Evolutionary conservation across 2,329 filamentous ascomycete genomes (phyloP), one percentile per base, ranked within the genome.

Genomic region (Geosmithia morbida): DNA sequence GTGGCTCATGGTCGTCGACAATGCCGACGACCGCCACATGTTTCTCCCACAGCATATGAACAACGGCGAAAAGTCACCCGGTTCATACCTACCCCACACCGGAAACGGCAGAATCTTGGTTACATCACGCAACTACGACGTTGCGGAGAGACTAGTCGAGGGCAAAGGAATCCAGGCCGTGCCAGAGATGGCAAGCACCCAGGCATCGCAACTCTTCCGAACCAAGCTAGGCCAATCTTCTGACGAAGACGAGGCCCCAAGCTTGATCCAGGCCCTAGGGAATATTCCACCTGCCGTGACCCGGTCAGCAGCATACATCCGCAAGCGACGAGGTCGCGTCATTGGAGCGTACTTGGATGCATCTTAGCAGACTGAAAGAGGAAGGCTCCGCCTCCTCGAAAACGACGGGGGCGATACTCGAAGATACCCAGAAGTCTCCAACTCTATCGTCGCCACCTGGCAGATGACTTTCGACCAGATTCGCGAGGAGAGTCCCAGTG

Each of bases 401-500:
- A 41, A 22, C 16, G 49, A 52, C 40, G 18, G 33, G 11, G 50
- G 49, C 2, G 49, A 54, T 33, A 43, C 50, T 17, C 42, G 48
- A 19, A 40, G 52, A 13, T 7, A 51, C 26, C 44, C 50, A 13
- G 26, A 43, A 10, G 49, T 50, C 2, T 58, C 58, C 0, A 60
- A 59, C 42, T 54, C 57, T n/a, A 46, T 60, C 30, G 46, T 55
- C 2, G 49, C 48, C 44, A 61, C 57, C 18, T 61, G 55, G 58
- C 53, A 57, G 45, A 49, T 61, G 18, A 57, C 52, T 6, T 60
- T 61, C 48, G 52, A 59, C 16, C 46, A 66, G 18, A 64, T 72
- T 44, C 60, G 57, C 13, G 48, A 52, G 1, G 50, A 54, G 40
- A 50, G 56, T 41, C 57, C 51, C 6, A 55, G 56, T 3, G 70